phyloP scores from a whole-genome alignment of 495 filamentous ascomycete species.

The Peziza echinospora region DNA sequence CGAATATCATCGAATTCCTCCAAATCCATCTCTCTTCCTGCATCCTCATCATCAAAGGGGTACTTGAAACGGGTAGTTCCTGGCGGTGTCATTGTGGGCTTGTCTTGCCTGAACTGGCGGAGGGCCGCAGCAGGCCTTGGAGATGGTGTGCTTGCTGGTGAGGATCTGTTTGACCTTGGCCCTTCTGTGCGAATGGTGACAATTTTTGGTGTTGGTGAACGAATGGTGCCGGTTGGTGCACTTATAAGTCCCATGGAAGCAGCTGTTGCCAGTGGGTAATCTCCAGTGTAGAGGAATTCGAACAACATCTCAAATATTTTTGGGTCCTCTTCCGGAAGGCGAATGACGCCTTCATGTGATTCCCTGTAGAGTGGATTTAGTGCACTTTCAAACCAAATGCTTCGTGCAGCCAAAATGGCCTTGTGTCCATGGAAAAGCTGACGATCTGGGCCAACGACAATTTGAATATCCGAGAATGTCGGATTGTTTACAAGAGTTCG shows the following conservation, averaged over 20 bases:
- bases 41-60: constrained; percentile 13
- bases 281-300: constrained; percentile 19
- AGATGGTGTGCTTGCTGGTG: background rate
- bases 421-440: constrained; percentile 19
- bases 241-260: constrained; percentile 11
- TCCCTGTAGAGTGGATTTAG: constrained; percentile 17
- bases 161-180: background rate
- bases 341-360: constrained; percentile 16
- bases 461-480: constrained; percentile 17
- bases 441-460: constrained; percentile 15
- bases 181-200: background rate
- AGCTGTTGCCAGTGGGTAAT: constrained; percentile 17
- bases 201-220: background rate
- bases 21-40: constrained; percentile 10
- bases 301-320: constrained; percentile 19
- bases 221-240: constrained; percentile 3
- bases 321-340: constrained; percentile 16
- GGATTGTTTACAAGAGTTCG: constrained; percentile 17
- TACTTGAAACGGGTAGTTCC: constrained; percentile 1
- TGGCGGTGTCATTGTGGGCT: background rate
- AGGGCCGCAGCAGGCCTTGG: too few relatives aligned
- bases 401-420: constrained; percentile 19
- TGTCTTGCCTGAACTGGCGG: too few relatives aligned
- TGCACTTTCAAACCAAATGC: constrained; percentile 18
- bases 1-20: constrained; percentile 20